Base-by-base conservation (phyloP, 2,329 filamentous ascomycete species). In the Colletotrichum noveboracense region DNA sequence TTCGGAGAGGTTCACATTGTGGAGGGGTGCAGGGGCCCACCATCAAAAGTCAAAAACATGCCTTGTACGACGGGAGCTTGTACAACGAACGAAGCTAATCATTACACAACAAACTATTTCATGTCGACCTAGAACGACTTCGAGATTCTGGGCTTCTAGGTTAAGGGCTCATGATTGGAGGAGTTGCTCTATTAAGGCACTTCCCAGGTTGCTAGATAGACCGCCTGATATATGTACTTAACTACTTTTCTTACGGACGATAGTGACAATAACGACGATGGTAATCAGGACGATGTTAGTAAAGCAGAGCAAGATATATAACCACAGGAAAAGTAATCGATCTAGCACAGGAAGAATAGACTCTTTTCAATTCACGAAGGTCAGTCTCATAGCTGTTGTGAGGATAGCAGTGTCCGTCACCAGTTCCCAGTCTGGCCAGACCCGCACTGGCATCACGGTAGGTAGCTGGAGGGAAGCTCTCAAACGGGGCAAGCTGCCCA, bases 11-110 rank as follows among this genome's bases (percentile, higher is more conserved):
- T 30, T 30, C 30, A 30, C 30, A 30, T 30, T 66, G 14, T 60
- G 68, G 60, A 66, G 52, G 66, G 67, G 36, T 62, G 61, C 71
- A 71, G 36, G 71, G 71, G 21, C 67, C 71, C 64, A 38, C 13
- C 48, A 1, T 34, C 38, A n/a, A 55, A 43, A 30, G 55, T 28
- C 55, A 26, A 58, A 26, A 14, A 14, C 10, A 21, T 52, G n/a
- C n/a, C 5, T 43, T 38, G 38, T 43, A 10, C 38, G 38, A 43
- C 8, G 16, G 16, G 8, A n/a, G 38, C 43, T 13, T 52, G 43
- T 52, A 52, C n/a, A 18, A 52, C 10, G 16, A 52, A 52, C 26
- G 26, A 6, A 26, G 26, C 26, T 26, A 6, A 28, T 28, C 26
- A 28, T 28, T 28, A 28, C 18, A 38, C 5, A 18, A 18, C 16